These are phyloP conservation scores for Endocarpon pusillum DNA, from an alignment of 495 filamentous ascomycete genomes.

Conservation along the genomic window DNA sequence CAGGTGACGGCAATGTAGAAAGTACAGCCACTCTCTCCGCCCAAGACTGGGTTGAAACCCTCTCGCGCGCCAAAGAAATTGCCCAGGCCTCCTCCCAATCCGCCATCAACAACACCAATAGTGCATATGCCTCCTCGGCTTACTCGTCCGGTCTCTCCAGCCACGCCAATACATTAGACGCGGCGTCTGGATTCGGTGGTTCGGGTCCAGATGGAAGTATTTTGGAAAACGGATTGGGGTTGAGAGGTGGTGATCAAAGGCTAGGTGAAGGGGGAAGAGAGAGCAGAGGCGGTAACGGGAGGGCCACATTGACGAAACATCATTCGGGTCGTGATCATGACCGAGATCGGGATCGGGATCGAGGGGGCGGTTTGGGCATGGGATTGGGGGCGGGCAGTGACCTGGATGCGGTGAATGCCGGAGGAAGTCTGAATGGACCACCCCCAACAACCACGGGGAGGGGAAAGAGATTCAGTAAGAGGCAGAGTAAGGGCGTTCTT, in stretches of 20 bases:
- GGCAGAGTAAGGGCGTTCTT: constrained; percentile 78
- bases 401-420: too few relatives aligned
- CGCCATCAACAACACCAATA: constrained; percentile 44
- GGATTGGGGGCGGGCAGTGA: too few relatives aligned
- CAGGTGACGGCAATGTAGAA: constrained; percentile 26
- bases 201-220: too few relatives aligned
- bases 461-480: constrained; percentile 71
- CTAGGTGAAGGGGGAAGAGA: too few relatives aligned
- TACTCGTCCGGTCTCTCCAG: constrained; percentile 56
- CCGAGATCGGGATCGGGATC: too few relatives aligned
- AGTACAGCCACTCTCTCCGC: constrained; percentile 35
- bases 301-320: constrained; percentile 31
- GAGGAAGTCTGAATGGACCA: too few relatives aligned
- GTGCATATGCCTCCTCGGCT: constrained; percentile 54
- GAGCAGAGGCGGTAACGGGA: constrained; percentile 18
- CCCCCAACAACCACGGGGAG: constrained; percentile 38
- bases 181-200: constrained; percentile 26
- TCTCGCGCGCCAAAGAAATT: constrained; percentile 69
- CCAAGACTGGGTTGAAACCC: constrained; percentile 74
- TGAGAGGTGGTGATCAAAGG: too few relatives aligned
- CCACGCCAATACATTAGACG: constrained; percentile 57
- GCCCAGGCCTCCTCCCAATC: constrained; percentile 59
- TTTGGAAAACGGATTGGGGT: too few relatives aligned
- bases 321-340: constrained; percentile 31
- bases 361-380: too few relatives aligned